Conservation (phyloP, 768 basidiomycete species). For the Agaricus blazei region DNA sequence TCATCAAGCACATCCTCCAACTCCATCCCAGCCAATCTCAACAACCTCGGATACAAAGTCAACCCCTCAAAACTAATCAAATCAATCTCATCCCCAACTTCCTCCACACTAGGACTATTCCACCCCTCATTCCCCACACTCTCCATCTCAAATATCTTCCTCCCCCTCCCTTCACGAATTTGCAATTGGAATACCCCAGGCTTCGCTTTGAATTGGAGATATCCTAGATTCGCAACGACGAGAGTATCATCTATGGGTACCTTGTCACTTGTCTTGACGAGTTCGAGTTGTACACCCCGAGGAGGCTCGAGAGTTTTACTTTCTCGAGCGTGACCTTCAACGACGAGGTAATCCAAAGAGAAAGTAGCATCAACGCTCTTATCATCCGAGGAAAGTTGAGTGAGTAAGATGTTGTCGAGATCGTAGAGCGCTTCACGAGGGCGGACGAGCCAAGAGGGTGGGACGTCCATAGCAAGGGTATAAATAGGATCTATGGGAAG, state of each 20-base stretch:
- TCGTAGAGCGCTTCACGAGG: constrained; percentile 87
- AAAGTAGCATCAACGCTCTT: constrained; percentile 73
- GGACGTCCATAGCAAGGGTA: constrained; percentile 91
- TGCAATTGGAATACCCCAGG: constrained; percentile 84
- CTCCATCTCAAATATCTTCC: constrained; percentile 75
- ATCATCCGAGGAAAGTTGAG: constrained; percentile 53
- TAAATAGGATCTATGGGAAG: constrained; percentile 87
- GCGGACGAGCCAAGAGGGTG: constrained; percentile 88
- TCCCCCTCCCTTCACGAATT: constrained; percentile 72
- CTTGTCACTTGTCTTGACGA: constrained; percentile 41
- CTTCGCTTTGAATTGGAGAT: constrained; percentile 90
- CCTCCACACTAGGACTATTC: constrained; percentile 68
- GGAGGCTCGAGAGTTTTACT: constrained; percentile 59
- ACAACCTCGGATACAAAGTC: constrained; percentile 80
- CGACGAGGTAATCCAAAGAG: constrained; percentile 84
- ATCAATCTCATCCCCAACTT: constrained; percentile 69
- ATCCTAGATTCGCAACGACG: constrained; percentile 92
- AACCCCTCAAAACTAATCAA: constrained; percentile 88
- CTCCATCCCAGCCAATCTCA: constrained; percentile 72
- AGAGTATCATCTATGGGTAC: constrained; percentile 76
- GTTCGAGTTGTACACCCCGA: constrained; percentile 87
- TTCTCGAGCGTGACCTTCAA: constrained; percentile 94
- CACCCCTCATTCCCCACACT: constrained; percentile 89
- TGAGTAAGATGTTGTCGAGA: constrained; percentile 91
- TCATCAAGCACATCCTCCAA: constrained; percentile 71